These are phyloP conservation scores for Neodidymelliopsis sp. DNA, from an alignment of 2,329 filamentous ascomycete genomes.

Conservation along the genomic window DNA sequence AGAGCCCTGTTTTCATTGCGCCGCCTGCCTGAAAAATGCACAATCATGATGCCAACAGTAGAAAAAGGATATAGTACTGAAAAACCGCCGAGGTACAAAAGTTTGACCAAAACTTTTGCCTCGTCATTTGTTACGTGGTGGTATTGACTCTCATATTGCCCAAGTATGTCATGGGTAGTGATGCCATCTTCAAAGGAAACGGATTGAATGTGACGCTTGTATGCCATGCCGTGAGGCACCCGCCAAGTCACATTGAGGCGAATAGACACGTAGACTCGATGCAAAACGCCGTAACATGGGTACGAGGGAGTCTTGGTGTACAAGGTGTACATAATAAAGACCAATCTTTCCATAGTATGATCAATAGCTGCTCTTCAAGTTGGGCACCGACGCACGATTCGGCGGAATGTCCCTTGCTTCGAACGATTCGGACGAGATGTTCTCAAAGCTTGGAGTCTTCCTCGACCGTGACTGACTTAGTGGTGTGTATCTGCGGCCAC, in stretches of 20 bases:
- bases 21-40: slow-evolving; percentile 12
- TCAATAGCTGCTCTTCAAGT: slow-evolving; percentile 26
- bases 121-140: too few species aligned
- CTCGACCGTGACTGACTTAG: slow-evolving; percentile 9
- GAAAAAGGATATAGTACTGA: slow-evolving; percentile 1
- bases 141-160: too few species aligned
- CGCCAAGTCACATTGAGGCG: too few species aligned
- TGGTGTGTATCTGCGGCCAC: slow-evolving; percentile 14
- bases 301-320: too few species aligned
- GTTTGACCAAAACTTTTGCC: too few species aligned
- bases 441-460: slow-evolving; percentile 11
- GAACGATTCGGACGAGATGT: slow-evolving; percentile 11
- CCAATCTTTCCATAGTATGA: not conserved
- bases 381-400: slow-evolving; percentile 26
- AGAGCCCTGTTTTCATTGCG: not conserved
- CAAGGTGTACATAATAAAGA: not conserved
- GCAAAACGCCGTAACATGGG: too few species aligned
- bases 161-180: too few species aligned
- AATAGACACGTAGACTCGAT: too few species aligned
- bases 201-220: too few species aligned
- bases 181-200: too few species aligned
- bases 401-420: not conserved
- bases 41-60: not conserved
- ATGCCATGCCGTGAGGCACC: too few species aligned
- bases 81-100: too few species aligned